Conservation (phyloP, 1,284 basidiomycete species). For the Somion occarium region DNA sequence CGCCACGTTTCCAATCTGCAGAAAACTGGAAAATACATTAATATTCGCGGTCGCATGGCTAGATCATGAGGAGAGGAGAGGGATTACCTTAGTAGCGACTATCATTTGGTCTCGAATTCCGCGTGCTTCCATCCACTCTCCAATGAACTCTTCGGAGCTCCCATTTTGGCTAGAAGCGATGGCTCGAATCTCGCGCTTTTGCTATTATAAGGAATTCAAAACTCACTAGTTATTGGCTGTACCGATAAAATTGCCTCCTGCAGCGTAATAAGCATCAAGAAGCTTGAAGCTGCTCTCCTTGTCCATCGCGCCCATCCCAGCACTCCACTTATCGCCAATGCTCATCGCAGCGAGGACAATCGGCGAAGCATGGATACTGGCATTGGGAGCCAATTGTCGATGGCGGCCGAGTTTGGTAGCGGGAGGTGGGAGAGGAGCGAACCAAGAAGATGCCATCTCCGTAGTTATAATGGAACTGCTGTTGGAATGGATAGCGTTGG, state of each 20-base stretch:
- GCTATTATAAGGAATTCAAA: background rate
- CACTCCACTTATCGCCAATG: constrained; percentile 41
- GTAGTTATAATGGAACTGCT: too few relatives aligned
- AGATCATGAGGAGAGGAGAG: background rate
- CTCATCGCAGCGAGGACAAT: constrained; percentile 42
- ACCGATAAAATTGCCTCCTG: constrained; percentile 29
- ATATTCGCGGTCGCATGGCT: background rate
- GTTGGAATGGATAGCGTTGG: too few relatives aligned
- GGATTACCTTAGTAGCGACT: constrained; percentile 35
- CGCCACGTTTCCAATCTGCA: constrained; percentile 26
- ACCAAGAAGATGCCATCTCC: background rate
- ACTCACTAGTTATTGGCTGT: constrained; percentile 28
- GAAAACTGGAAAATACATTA: constrained; percentile 24
- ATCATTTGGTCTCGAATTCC: constrained; percentile 39
- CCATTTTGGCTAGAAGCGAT: constrained; percentile 21
- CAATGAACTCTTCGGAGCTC: constrained; percentile 28
- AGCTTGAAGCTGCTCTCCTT: constrained; percentile 28
- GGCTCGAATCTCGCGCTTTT: background rate
- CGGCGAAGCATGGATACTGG: constrained; percentile 1
- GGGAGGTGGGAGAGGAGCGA: background rate
- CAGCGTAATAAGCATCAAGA: constrained; percentile 27
- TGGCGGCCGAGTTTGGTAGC: constrained; percentile 5
- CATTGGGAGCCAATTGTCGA: background rate
- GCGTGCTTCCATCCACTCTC: constrained; percentile 38
- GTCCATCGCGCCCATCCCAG: constrained; percentile 34